Conservation (phyloP, 2,329 filamentous ascomycete genomes). For the Beauveria sp. region DNA sequence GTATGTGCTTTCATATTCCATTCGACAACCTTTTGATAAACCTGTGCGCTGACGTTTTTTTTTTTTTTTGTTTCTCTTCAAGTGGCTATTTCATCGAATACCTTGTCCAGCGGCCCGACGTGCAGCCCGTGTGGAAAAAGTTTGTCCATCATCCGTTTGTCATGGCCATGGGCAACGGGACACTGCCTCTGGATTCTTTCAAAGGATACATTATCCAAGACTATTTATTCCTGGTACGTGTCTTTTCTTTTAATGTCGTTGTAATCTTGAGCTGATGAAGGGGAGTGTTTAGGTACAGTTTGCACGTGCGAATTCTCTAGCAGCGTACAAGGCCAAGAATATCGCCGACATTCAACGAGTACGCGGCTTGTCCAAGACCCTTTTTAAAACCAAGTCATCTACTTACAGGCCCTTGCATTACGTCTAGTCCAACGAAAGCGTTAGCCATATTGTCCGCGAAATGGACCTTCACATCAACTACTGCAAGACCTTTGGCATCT, state of each 20-base stretch:
- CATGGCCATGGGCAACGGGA: constrained; percentile 64
- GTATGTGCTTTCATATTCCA: constrained; percentile 28
- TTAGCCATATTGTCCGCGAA: constrained; percentile 70
- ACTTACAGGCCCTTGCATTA: not conserved
- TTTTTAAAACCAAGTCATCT: not conserved
- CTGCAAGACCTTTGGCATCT: constrained; percentile 73
- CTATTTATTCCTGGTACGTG: constrained; percentile 72
- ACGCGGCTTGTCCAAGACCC: constrained; percentile 19
- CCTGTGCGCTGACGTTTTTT: not conserved
- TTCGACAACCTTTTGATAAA: no score
- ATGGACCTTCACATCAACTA: constrained; percentile 76
- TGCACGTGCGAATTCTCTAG: constrained; percentile 75
- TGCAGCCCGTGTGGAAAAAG: constrained; percentile 64
- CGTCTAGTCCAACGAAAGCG: constrained; percentile 43
- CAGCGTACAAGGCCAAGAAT: constrained; percentile 73
- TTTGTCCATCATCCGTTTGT: constrained; percentile 83
- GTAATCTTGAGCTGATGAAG: not conserved
- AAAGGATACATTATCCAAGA: constrained; percentile 89
- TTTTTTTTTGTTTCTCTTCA: not conserved
- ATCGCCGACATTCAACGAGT: constrained; percentile 67
- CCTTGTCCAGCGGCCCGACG: constrained; percentile 64
- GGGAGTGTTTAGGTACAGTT: constrained; percentile 61
- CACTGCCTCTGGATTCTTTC: constrained; percentile 67
- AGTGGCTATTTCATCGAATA: constrained; percentile 80
- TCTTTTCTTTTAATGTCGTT: not conserved